Evolutionary conservation across 306 rosid species (phyloP).

Genomic region (Lathyrus tuberosus): DNA sequence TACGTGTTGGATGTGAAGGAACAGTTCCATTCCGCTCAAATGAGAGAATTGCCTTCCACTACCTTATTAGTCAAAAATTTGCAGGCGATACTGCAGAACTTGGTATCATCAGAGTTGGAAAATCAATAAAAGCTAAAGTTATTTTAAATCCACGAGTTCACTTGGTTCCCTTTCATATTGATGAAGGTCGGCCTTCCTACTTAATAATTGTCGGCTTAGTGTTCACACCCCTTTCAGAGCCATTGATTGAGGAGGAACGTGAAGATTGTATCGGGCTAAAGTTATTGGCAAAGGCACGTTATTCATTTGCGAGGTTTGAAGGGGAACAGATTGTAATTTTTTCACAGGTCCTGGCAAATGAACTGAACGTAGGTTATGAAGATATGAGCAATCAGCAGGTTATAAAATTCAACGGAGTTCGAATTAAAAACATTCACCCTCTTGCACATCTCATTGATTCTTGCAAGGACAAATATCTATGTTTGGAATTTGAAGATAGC

Average conservation of each 20-base stretch:
- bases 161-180: conserved; percentile 90
- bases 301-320: conserved; percentile 81
- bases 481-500: conserved; percentile 88
- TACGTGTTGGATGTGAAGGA: conserved; percentile 90
- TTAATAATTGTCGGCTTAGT: conserved; percentile 92
- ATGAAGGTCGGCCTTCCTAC: conserved; percentile 92
- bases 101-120: conserved; percentile 88
- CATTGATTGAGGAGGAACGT: conserved; percentile 92
- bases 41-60: conserved; percentile 94
- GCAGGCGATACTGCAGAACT: conserved; percentile 89
- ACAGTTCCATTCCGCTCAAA: conserved; percentile 90
- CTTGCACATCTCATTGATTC: conserved; percentile 86
- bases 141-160: conserved; percentile 84
- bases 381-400: conserved; percentile 97
- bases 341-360: conserved; percentile 93
- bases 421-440: conserved; percentile 80
- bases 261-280: conserved; percentile 90
- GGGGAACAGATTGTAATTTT: conserved; percentile 93
- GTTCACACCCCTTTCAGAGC: conserved; percentile 97
- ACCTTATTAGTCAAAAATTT: conserved; percentile 94
- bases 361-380: conserved; percentile 91
- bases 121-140: conserved; percentile 59
- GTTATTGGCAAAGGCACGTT: conserved; percentile 90
- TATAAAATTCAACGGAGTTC: conserved; percentile 77
- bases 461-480: conserved; percentile 72